phyloP scores from a whole-genome alignment of 495 filamentous ascomycete genomes.

The Aspergillus carlsbadensis region DNA sequence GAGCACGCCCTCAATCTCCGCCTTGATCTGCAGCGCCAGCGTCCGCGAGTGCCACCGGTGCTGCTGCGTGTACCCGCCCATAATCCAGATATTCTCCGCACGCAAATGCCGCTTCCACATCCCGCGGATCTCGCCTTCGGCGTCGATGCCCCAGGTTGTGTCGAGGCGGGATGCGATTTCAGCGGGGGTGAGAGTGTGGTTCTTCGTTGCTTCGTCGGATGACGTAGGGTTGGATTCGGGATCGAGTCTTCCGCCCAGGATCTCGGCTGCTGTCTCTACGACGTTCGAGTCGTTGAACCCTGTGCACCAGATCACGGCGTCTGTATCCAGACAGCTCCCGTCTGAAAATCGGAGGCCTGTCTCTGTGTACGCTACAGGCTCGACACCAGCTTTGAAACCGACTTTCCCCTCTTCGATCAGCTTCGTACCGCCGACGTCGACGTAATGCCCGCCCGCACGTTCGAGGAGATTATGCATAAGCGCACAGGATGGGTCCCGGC shows the following conservation, averaged over 20 bases:
- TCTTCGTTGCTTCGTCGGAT: neutral
- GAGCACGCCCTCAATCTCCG: too few species aligned
- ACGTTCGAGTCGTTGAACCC: constrained; percentile 32
- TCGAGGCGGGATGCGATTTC: constrained; percentile 35
- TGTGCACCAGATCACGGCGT: constrained; percentile 40
- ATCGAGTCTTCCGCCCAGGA: constrained; percentile 23
- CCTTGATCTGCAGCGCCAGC: constrained; percentile 36
- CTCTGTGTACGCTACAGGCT: constrained; percentile 28
- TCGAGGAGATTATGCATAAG: constrained; percentile 26
- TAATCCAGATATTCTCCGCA: constrained; percentile 36
- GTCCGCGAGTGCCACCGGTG: constrained; percentile 35
- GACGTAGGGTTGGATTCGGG: too few species aligned
- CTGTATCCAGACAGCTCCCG: constrained; percentile 31
- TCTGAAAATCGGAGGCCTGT: constrained; percentile 35
- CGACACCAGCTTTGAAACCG: constrained; percentile 28
- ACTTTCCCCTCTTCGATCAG: constrained; percentile 29
- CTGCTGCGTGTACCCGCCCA: constrained; percentile 35
- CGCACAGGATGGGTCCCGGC: constrained; percentile 9
- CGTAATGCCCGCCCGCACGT: constrained; percentile 38
- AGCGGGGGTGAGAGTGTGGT: constrained; percentile 9
- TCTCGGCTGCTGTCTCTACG: constrained; percentile 18
- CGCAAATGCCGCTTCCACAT: constrained; percentile 34
- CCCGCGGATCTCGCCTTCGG: constrained; percentile 38
- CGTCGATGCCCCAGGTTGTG: constrained; percentile 37
- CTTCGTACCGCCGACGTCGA: constrained; percentile 38